Percentiles rank a stretch among this genome's conserved stretches.
Conservation (phyloP, 768 basidiomycete genomes). For the Psilocybe azurescens region DNA sequence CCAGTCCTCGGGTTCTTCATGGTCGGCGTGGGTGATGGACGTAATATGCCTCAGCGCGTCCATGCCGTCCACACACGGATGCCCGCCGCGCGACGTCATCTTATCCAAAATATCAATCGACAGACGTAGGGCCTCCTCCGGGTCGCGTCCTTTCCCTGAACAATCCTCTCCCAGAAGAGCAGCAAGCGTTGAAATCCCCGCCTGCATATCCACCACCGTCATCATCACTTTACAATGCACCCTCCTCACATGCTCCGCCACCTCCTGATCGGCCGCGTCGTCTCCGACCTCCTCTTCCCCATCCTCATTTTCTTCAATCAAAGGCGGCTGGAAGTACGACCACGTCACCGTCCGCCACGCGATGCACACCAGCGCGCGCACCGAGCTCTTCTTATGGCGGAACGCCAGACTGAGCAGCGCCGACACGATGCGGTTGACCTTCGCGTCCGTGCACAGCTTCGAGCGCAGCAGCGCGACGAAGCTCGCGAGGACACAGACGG, state of each 20-base stretch:
- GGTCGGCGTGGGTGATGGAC: constrained; percentile 21
- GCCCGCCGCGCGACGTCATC: constrained; percentile 63
- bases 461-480: constrained; percentile 72
- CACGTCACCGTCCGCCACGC: constrained; percentile 72
- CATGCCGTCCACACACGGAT: constrained; percentile 58
- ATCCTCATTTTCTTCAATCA: constrained; percentile 36
- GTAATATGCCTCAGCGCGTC: constrained; percentile 51
- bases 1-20: constrained; percentile 43
- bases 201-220: constrained; percentile 51
- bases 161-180: constrained; percentile 47
- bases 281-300: constrained; percentile 31
- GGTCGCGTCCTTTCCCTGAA: constrained; percentile 14
- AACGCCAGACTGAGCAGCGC: constrained; percentile 59
- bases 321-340: constrained; percentile 66
- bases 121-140: constrained; percentile 48
- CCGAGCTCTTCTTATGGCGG: constrained; percentile 65
- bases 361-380: constrained; percentile 64
- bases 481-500: constrained; percentile 65
- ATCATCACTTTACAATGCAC: constrained; percentile 54
- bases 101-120: constrained; percentile 53
- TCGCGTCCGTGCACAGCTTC: constrained; percentile 48
- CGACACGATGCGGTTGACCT: constrained; percentile 50
- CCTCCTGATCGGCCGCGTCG: background rate
- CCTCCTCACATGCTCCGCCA: constrained; percentile 33
- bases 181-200: constrained; percentile 61